Base-by-base conservation (phyloP, 352 stramenopile species). In the Globisporangium cederbergense region DNA sequence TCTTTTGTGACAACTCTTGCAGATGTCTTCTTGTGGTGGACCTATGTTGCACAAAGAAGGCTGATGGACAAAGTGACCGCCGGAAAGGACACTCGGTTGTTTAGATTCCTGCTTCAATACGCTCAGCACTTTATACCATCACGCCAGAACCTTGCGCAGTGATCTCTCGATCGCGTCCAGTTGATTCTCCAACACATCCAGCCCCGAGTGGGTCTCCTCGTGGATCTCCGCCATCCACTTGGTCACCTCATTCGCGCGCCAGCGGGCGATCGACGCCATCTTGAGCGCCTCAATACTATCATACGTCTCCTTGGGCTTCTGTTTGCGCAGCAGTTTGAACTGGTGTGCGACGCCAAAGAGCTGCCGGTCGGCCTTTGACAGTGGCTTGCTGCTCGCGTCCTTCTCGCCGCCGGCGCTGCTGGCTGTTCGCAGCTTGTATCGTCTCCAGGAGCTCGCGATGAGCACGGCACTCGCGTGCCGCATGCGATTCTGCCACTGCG, bases 401-500 rank as follows among this genome's bases (percentile, higher is more conserved):
- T 58, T 58, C 11, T 20, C 22, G 2, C 36, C 11, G 36, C 5
- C 38, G 2, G 9, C 11, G 36, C 5, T n/a, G 18, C 7, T 45
- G 14, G 52, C 10, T 28, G 3, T 9, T 42, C 28, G 28, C 30
- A 57, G 3, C 7, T 22, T 61, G 32, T 77, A 62, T n/a, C 43
- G 58, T 25, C 45, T 38, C 81, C 81, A 90, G 2, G 76, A 73
- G 10, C 57, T 59, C 1, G 64, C 62, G 53, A 90, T 84, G 1
- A 90, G 68, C 32, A 45, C 61, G 8, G 70, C 69, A 8, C 65
- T 72, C 18, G 64, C 50, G 30, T 65, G 42, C 38, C 75, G 68
- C 11, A 86, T 40, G 4, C 68, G 46, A 20, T 71, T 72, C 25
- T 86, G 65, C 70, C 71, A 87, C 20, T 68, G 70, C 25, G 86